Conservation (phyloP, 129 eudicot species). For the Dittrichia graveolens region DNA sequence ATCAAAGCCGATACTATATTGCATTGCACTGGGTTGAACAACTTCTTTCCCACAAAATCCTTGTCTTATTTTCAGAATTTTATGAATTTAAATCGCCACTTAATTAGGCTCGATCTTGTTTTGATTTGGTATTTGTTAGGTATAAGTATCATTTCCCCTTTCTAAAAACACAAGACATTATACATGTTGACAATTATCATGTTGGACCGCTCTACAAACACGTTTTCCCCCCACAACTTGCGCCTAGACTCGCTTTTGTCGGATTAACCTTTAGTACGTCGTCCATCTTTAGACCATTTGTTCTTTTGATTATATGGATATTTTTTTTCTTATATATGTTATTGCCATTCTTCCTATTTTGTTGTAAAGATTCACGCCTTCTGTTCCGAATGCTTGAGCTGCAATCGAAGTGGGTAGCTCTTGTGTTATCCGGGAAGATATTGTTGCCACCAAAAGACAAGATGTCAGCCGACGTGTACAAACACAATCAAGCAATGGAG, state of each 20-base stretch:
- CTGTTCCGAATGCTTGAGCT: conserved; percentile 46
- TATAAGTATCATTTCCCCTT: conserved; percentile 54
- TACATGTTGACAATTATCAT: conserved; percentile 55
- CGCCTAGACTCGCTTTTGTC: conserved; percentile 57
- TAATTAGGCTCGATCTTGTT: neutral
- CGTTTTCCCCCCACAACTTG: conserved; percentile 55
- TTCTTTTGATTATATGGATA: too few species aligned
- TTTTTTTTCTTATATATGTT: neutral
- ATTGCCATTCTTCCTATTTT: neutral
- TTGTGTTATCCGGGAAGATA: conserved; percentile 46
- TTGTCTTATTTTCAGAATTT: neutral
- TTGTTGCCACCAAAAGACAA: conserved; percentile 45
- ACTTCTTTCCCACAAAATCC: neutral
- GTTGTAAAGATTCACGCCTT: conserved; percentile 34
- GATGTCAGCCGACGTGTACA: conserved; percentile 51
- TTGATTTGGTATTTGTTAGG: conserved; percentile 32
- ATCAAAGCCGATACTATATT: conserved; percentile 55
- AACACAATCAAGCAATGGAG: conserved; percentile 43
- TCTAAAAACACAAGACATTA: conserved; percentile 39
- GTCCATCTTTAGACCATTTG: too few species aligned
- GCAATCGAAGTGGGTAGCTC: conserved; percentile 64
- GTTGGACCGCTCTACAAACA: conserved; percentile 87
- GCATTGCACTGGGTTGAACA: conserved; percentile 72
- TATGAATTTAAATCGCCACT: neutral
- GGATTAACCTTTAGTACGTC: conserved; percentile 38